Evolutionary conservation across 139 green algal genomes (phyloP).

Genomic region (Asterochloris erici): DNA sequence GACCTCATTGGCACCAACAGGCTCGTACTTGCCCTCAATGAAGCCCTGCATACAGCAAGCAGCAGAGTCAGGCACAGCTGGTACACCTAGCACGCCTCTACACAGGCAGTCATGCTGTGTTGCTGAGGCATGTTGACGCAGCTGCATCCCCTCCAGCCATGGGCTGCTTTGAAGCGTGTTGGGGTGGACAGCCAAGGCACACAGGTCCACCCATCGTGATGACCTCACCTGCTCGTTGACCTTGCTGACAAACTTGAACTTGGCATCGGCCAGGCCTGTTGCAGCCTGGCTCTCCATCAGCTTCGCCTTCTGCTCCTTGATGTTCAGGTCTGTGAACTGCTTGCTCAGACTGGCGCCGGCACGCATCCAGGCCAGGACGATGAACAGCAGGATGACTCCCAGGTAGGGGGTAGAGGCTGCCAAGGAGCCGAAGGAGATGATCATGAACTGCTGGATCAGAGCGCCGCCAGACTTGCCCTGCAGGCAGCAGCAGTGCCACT

Average conservation of each 20-base stretch:
- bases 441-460: conserved; percentile 98
- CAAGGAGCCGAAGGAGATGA: conserved; percentile 96
- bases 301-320: conserved; percentile 42
- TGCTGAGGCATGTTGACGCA: background rate
- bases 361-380: conserved; percentile 87
- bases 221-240: conserved; percentile 36
- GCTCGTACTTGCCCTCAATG: conserved; percentile 54
- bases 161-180: background rate
- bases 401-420: conserved; percentile 96
- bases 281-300: conserved; percentile 10
- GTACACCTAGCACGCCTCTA: background rate
- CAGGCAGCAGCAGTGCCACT: no score
- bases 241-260: conserved; percentile 36
- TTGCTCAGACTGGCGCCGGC: conserved; percentile 77
- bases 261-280: background rate
- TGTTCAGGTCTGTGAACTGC: conserved; percentile 75
- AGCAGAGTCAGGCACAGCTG: background rate
- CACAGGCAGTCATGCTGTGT: background rate
- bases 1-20: conserved; percentile 32
- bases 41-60: conserved; percentile 21
- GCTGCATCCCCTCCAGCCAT: background rate
- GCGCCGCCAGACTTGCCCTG: conserved; percentile 95
- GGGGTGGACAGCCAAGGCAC: background rate
- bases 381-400: conserved; percentile 85
- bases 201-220: background rate